These are phyloP conservation scores for Zygnema cylindricum DNA, from an alignment of 139 green algal genomes.

Conservation along the genomic window DNA sequence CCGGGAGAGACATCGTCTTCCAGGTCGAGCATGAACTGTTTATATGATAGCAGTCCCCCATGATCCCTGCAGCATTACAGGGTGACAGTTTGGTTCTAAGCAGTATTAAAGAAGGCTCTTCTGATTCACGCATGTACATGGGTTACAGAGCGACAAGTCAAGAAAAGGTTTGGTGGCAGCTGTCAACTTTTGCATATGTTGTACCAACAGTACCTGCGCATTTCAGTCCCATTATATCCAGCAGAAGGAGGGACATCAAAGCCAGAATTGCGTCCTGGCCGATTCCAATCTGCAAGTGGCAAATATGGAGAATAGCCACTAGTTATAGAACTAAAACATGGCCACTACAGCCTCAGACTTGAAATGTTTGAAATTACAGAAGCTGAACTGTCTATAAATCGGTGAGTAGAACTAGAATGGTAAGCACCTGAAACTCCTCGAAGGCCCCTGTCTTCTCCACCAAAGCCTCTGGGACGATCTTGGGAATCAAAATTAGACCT, in stretches of 20 bases:
- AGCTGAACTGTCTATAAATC: background rate
- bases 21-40: constrained; percentile 58
- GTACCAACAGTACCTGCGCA: background rate
- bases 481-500: background rate
- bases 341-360: background rate
- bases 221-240: background rate
- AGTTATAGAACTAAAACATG: background rate
- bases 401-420: background rate
- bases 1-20: constrained; percentile 54
- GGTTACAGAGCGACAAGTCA: background rate
- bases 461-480: background rate
- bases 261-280: constrained; percentile 10
- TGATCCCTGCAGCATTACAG: background rate
- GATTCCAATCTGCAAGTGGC: background rate
- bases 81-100: too few species aligned
- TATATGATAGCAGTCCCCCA: constrained; percentile 47
- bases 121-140: background rate
- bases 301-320: background rate
- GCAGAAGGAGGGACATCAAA: constrained; percentile 10
- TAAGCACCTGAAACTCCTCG: background rate
- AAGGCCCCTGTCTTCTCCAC: background rate
- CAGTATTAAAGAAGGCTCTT: too few species aligned
- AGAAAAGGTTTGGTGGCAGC: background rate
- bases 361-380: background rate
- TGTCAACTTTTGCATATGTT: constrained; percentile 3